Evolutionary conservation across 2,329 filamentous ascomycete genomes (phyloP).

Genomic region (Fusarium tuaranense): DNA sequence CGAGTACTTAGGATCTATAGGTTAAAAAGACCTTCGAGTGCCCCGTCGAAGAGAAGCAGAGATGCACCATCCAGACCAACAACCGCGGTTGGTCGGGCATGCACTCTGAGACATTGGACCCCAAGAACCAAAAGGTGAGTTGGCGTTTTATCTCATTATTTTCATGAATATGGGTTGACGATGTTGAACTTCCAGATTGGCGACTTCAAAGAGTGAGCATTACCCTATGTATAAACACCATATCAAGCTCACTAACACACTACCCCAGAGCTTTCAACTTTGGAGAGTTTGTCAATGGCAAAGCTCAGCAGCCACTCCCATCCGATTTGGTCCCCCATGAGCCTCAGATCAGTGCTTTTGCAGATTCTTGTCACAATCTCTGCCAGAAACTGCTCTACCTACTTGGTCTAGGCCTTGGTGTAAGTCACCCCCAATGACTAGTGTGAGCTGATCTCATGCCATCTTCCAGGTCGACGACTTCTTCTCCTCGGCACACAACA

Average conservation of each 20-base stretch:
- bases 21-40: slow-evolving; percentile 79
- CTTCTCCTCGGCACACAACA: slow-evolving; percentile 65
- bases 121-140: slow-evolving; percentile 79
- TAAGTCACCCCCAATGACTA: slow-evolving; percentile 49
- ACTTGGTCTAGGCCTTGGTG: slow-evolving; percentile 81
- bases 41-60: slow-evolving; percentile 77
- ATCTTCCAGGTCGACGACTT: slow-evolving; percentile 60
- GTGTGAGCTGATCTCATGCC: slow-evolving; percentile 12
- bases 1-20: slow-evolving; percentile 46
- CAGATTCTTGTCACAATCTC: slow-evolving; percentile 76
- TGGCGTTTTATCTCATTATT: background rate
- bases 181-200: slow-evolving; percentile 67
- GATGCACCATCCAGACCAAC: slow-evolving; percentile 80
- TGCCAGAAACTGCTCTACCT: slow-evolving; percentile 80
- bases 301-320: slow-evolving; percentile 83
- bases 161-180: background rate
- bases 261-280: slow-evolving; percentile 86
- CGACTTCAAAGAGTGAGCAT: slow-evolving; percentile 85
- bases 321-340: slow-evolving; percentile 69
- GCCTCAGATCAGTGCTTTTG: slow-evolving; percentile 73
- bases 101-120: slow-evolving; percentile 90
- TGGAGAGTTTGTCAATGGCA: slow-evolving; percentile 76
- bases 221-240: background rate
- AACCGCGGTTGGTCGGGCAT: slow-evolving; percentile 92
- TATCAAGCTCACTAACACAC: slow-evolving; percentile 2